Evolutionary conservation across 352 stramenopile genomes (phyloP).

Genomic region (Pythium aristosporum): DNA sequence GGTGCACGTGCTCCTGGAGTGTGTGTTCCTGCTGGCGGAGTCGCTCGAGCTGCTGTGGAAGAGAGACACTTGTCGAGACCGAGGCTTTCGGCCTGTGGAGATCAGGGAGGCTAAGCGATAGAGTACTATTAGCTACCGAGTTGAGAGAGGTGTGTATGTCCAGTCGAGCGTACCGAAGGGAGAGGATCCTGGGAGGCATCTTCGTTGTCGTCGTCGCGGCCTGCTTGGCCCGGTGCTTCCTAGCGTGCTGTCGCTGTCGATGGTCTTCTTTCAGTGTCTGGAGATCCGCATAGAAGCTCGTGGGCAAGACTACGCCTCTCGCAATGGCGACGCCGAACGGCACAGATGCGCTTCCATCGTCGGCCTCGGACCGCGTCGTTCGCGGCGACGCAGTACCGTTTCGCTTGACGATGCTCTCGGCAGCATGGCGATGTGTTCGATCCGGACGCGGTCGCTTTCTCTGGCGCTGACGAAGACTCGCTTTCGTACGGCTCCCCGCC

Average conservation of each 20-base stretch:
- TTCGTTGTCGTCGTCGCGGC: constrained; percentile 7
- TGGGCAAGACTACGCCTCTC: neutral
- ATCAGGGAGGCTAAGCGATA: constrained; percentile 4
- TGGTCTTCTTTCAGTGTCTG: constrained; percentile 15
- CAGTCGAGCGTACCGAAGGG: constrained; percentile 26
- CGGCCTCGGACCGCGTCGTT: constrained; percentile 11
- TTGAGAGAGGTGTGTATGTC: neutral
- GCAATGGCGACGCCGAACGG: too few species aligned
- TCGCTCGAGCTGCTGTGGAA: constrained; percentile 14
- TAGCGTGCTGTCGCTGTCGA: neutral
- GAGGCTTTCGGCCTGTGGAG: constrained; percentile 13
- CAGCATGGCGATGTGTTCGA: neutral
- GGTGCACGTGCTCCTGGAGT: constrained; percentile 36
- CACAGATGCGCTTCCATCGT: neutral
- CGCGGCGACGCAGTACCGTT: neutral
- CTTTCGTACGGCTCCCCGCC: neutral
- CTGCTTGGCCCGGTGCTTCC: neutral
- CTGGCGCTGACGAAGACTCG: neutral
- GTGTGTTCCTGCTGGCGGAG: constrained; percentile 4
- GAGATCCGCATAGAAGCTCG: constrained; percentile 8
- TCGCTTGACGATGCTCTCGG: neutral
- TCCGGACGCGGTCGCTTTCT: neutral
- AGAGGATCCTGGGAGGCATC: constrained; percentile 26
- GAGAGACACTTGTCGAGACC: constrained; percentile 7
- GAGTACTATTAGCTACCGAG: neutral